phyloP scores from a whole-genome alignment of 495 filamentous ascomycete genomes.

The Hypoxylon perforatum region DNA sequence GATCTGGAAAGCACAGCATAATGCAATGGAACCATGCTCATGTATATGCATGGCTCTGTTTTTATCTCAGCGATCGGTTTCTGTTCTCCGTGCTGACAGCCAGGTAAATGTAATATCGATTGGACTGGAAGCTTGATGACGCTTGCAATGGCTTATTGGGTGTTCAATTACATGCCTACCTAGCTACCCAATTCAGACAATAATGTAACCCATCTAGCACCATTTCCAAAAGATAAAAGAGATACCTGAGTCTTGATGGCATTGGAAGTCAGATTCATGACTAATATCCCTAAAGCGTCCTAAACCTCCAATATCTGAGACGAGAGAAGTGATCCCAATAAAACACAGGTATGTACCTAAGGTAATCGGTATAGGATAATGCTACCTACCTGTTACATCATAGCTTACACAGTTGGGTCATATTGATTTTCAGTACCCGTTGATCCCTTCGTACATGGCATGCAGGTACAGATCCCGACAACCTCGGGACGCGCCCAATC shows the following conservation, averaged over 20 bases:
- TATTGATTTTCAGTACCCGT: conserved; percentile 6
- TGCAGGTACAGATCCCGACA: conserved; percentile 22
- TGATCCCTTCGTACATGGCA: conserved; percentile 7
- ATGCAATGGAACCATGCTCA: no score
- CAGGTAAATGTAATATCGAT: no score
- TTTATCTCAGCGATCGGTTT: no score
- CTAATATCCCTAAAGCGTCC: neutral
- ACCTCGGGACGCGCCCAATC: conserved; percentile 5
- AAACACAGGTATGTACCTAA: neutral
- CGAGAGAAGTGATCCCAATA: neutral
- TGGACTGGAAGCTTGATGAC: no score
- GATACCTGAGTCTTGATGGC: neutral
- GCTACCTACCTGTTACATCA: neutral
- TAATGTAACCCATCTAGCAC: neutral
- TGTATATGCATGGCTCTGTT: no score
- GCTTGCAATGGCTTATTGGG: no score
- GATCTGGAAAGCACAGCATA: no score
- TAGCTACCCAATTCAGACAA: neutral
- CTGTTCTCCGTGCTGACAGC: no score
- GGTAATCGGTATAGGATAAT: neutral
- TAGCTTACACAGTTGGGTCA: neutral
- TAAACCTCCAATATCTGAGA: neutral
- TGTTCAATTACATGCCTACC: no score
- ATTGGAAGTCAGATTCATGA: neutral
- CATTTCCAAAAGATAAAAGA: neutral